Conservation (phyloP, 2,329 filamentous ascomycete genomes). For the Penicillium sp. region DNA sequence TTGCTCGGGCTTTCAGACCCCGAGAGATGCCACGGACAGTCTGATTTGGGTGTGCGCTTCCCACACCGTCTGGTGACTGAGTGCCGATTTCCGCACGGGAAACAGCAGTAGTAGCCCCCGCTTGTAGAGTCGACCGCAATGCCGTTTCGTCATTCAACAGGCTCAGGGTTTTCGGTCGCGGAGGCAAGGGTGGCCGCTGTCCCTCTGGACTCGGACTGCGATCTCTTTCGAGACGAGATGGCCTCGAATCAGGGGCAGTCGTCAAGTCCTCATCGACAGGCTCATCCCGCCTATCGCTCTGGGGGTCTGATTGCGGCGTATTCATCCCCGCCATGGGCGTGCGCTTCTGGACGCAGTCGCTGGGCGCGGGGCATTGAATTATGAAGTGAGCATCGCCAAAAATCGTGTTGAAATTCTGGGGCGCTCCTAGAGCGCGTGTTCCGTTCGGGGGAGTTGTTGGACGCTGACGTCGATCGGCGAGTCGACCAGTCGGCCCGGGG, state of each 20-base stretch:
- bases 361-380: slow-evolving; percentile 14
- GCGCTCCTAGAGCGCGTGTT: neutral
- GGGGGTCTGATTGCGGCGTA: slow-evolving; percentile 12
- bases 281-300: slow-evolving; percentile 15
- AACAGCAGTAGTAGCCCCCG: slow-evolving; percentile 78
- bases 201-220: slow-evolving; percentile 32
- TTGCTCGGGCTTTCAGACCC: slow-evolving; percentile 34
- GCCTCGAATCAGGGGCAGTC: slow-evolving; percentile 11
- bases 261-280: slow-evolving; percentile 9
- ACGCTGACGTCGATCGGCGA: slow-evolving; percentile 21
- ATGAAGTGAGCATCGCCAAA: slow-evolving; percentile 14
- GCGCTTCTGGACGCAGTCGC: slow-evolving; percentile 23
- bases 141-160: slow-evolving; percentile 36
- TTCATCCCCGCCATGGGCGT: slow-evolving; percentile 25
- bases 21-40: slow-evolving; percentile 31
- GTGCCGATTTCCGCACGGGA: slow-evolving; percentile 79
- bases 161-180: slow-evolving; percentile 43
- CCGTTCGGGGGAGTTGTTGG: neutral
- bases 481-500: no score
- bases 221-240: slow-evolving; percentile 19
- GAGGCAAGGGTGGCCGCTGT: slow-evolving; percentile 47
- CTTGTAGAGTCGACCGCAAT: slow-evolving; percentile 44
- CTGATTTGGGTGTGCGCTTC: slow-evolving; percentile 61
- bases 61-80: slow-evolving; percentile 67
- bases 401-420: neutral